Evolutionary conservation across 2,329 filamentous ascomycete genomes (phyloP), one percentile per base, ranked within the genome.

Genomic region (Thyridium curvatum): DNA sequence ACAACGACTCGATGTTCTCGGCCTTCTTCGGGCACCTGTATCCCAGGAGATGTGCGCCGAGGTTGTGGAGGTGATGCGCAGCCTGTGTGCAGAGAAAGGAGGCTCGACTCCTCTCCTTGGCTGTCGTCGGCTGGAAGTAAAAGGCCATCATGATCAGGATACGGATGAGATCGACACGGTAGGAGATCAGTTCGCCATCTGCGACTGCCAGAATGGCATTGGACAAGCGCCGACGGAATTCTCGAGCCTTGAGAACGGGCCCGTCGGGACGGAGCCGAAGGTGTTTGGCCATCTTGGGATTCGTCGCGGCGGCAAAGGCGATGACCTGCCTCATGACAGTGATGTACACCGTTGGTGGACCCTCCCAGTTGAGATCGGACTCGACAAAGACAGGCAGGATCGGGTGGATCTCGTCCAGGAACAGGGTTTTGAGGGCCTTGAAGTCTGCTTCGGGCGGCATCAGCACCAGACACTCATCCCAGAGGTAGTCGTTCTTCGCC

Each of bases 51-150:
- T 82, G 77, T 14, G 79, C 50, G 1, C 77, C 70, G 0, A 79
- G 56, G 0, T 74, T 78, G 31, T 78, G 70, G 30, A 72, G 66
- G 40, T 80, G 72, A 38, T 79, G 74, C 8, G 77, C 65, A 2
- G 76, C 76, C 14, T 69, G 65, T 8, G 65, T 67, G 18, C 69
- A 71, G 3, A 79, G 54, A 18, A 76, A 66, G 2, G 74, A 68
- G 0, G 76, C 72, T 4, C 72, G 50, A 46, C 79, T 72, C 10
- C 71, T 66, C 45, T 79, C 74, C 28, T 74, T 69, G 2, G 70
- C 61, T 33, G 64, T 64, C 4, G 64, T 65, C 1, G 73, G 72
- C 42, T 81, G 75, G n/a, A 69, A 71, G 47, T 77, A 80, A n/a
- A 80, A 59, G 0, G 75, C 76, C 14, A 79, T 53, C 35, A 79